phyloP scores from a whole-genome alignment of 1,284 basidiomycete genomes.

The Malassezia dermatis region DNA sequence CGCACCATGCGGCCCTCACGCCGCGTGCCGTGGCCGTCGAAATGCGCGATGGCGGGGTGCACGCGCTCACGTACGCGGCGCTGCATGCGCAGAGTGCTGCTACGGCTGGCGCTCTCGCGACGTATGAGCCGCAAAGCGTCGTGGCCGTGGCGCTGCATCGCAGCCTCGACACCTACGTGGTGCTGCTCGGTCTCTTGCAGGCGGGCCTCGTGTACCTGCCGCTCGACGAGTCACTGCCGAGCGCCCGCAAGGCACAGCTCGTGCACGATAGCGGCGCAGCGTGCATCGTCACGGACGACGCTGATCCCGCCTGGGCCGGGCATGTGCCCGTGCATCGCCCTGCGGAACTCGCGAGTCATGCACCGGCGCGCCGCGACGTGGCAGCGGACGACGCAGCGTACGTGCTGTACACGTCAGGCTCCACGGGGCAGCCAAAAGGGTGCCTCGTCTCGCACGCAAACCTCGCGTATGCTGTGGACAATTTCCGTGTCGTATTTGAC shows the following conservation, averaged over 20 bases:
- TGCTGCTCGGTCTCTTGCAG: conserved; percentile 28
- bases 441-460: conserved; percentile 34
- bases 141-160: conserved; percentile 33
- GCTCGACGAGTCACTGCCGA: conserved; percentile 42
- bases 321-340: not conserved
- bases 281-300: conserved; percentile 17
- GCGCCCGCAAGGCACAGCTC: conserved; percentile 37
- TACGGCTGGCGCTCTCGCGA: conserved; percentile 16
- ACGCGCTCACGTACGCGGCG: conserved; percentile 21
- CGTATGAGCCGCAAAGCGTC: conserved; percentile 18
- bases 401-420: conserved; percentile 43
- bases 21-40: not conserved
- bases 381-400: conserved; percentile 28
- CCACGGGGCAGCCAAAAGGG: conserved; percentile 41
- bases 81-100: conserved; percentile 19
- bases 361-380: not conserved
- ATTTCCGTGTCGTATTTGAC: conserved; percentile 26
- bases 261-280: conserved; percentile 28
- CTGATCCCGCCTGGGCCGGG: not conserved
- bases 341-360: not conserved
- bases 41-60: not conserved
- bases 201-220: conserved; percentile 42
- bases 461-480: conserved; percentile 30
- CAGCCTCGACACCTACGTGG: conserved; percentile 30
- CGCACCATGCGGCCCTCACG: not conserved